Conservation (phyloP, 164 flowering plant species). For the Tinospora cordifolia region DNA sequence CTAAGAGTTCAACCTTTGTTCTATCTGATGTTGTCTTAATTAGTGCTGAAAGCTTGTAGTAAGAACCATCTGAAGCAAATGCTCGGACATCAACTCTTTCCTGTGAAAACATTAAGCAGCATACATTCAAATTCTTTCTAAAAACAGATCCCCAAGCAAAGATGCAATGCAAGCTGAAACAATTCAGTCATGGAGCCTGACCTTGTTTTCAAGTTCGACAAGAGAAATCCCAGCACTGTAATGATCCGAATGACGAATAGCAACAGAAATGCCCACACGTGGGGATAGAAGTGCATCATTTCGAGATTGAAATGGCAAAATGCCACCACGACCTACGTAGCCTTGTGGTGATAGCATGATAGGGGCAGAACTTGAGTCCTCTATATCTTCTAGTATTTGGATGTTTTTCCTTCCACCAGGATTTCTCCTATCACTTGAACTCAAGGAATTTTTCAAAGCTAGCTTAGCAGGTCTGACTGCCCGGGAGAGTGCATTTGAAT, state of each 20-base stretch:
- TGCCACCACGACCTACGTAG: constrained; percentile 55
- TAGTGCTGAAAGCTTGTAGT: constrained; percentile 80
- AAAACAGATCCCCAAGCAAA: background rate
- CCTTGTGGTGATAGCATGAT: constrained; percentile 96
- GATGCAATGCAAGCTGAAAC: too few relatives aligned
- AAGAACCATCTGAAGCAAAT: too few relatives aligned
- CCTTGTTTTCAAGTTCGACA: constrained; percentile 94
- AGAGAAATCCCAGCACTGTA: constrained; percentile 88
- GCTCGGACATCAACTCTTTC: too few relatives aligned
- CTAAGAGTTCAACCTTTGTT: constrained; percentile 71
- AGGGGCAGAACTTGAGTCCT: constrained; percentile 59
- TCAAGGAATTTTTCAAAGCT: constrained; percentile 35
- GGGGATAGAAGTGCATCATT: constrained; percentile 66
- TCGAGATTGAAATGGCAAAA: constrained; percentile 52
- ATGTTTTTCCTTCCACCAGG: constrained; percentile 46
- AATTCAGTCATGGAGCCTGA: too few relatives aligned
- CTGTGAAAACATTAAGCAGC: constrained; percentile 29
- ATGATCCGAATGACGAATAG: constrained; percentile 53
- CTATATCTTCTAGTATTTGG: constrained; percentile 77
- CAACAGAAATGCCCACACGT: constrained; percentile 77
- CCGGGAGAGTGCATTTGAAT: constrained; percentile 39
- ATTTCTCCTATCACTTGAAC: constrained; percentile 33
- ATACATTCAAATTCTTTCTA: background rate
- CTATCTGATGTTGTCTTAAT: constrained; percentile 84
- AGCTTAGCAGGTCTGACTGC: constrained; percentile 63